phyloP scores from a whole-genome alignment of 495 filamentous ascomycete species.

The Amphirosellinia nigrospora region DNA sequence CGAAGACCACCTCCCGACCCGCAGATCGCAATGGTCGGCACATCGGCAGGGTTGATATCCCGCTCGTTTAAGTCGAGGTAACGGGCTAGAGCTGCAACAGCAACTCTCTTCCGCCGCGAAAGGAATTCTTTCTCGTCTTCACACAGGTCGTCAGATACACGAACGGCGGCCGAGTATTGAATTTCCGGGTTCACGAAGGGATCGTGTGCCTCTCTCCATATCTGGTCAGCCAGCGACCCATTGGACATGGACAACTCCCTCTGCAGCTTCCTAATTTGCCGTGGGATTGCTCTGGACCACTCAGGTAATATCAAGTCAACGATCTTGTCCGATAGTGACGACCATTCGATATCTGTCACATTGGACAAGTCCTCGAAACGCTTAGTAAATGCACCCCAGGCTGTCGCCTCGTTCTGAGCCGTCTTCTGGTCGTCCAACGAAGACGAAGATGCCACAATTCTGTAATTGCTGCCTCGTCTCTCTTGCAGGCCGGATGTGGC shows the following conservation, averaged over 20 bases:
- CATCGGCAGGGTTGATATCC: slow-evolving; percentile 90
- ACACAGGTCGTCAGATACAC: slow-evolving; percentile 83
- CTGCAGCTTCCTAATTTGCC: slow-evolving; percentile 81
- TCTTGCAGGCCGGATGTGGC: slow-evolving; percentile 29
- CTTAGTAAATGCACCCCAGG: slow-evolving; percentile 65
- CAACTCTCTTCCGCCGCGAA: slow-evolving; percentile 65
- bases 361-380: slow-evolving; percentile 66
- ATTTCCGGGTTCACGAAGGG: slow-evolving; percentile 86
- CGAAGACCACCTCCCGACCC: slow-evolving; percentile 91
- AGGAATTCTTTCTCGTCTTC: slow-evolving; percentile 79
- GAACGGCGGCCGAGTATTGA: slow-evolving; percentile 74
- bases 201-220: slow-evolving; percentile 90
- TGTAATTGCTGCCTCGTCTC: slow-evolving; percentile 22
- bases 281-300: slow-evolving; percentile 80
- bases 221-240: slow-evolving; percentile 86
- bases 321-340: slow-evolving; percentile 67
- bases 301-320: slow-evolving; percentile 75
- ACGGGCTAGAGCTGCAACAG: slow-evolving; percentile 72
- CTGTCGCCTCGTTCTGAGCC: slow-evolving; percentile 38
- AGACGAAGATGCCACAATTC: slow-evolving; percentile 7
- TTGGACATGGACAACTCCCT: slow-evolving; percentile 84
- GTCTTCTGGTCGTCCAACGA: slow-evolving; percentile 15
- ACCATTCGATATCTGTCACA: slow-evolving; percentile 60
- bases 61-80: slow-evolving; percentile 78
- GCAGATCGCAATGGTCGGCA: slow-evolving; percentile 90